phyloP scores from a whole-genome alignment of 139 green algal genomes.

The Closterium sp. region DNA sequence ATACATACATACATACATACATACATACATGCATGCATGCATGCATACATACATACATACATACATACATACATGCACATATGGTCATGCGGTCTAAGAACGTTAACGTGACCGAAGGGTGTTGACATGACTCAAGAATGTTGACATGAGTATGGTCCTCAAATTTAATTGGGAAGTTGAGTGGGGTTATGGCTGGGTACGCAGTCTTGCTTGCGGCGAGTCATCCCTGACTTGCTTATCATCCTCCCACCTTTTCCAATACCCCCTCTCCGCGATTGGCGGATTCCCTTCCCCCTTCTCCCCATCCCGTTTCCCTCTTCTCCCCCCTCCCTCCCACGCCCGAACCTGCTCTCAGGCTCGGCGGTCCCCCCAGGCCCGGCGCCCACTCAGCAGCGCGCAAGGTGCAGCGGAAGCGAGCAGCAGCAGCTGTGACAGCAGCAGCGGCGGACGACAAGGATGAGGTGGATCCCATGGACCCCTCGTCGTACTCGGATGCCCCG shows the following conservation, averaged over 20 bases:
- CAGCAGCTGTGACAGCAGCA: background rate
- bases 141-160: no score
- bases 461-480: slow-evolving; percentile 51
- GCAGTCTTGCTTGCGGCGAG: no score
- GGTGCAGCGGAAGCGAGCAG: background rate
- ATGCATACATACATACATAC: background rate
- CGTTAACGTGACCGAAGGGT: no score
- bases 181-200: no score
- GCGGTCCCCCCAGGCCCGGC: background rate
- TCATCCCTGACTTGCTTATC: no score
- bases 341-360: background rate
- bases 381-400: background rate
- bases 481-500: slow-evolving; percentile 49
- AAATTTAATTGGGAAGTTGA: no score
- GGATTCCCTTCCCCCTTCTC: no score
- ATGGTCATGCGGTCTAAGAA: no score
- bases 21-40: background rate
- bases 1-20: no score
- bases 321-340: background rate
- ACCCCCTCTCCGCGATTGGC: no score
- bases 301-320: background rate
- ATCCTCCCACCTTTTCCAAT: no score
- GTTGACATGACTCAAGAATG: no score
- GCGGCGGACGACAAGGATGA: background rate
- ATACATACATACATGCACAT: background rate